These are phyloP conservation scores for Decorospora gaudefroyi DNA, from an alignment of 2,329 filamentous ascomycete genomes.

Conservation along the genomic window DNA sequence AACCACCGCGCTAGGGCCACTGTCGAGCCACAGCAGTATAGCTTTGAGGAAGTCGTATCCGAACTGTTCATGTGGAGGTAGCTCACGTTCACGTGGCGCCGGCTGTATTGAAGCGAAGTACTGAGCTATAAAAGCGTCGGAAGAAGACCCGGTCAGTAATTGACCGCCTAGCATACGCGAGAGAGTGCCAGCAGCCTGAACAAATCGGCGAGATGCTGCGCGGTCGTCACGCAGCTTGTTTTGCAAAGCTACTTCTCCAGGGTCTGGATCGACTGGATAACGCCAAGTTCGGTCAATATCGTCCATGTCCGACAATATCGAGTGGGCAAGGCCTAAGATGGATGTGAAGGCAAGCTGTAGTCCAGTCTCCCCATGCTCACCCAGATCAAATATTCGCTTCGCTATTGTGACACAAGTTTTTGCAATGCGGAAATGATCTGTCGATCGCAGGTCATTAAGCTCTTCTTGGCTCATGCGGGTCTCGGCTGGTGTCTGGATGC, in stretches of 20 bases:
- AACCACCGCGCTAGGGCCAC: constrained; percentile 59
- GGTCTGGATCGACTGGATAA: constrained; percentile 62
- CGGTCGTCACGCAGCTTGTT: constrained; percentile 61
- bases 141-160: constrained; percentile 51
- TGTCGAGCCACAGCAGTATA: constrained; percentile 65
- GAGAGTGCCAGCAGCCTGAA: constrained; percentile 65
- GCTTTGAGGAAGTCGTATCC: constrained; percentile 68
- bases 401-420: constrained; percentile 60
- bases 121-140: constrained; percentile 46
- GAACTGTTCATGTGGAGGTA: constrained; percentile 56
- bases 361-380: constrained; percentile 35
- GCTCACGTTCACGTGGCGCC: constrained; percentile 46
- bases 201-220: constrained; percentile 62
- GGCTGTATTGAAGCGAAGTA: constrained; percentile 57
- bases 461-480: constrained; percentile 46
- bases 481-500: constrained; percentile 48
- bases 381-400: constrained; percentile 60
- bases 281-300: constrained; percentile 60
- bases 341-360: constrained; percentile 52
- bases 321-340: constrained; percentile 47
- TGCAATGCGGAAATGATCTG: constrained; percentile 62
- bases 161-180: constrained; percentile 61
- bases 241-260: constrained; percentile 59
- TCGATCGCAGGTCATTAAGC: constrained; percentile 55
- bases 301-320: constrained; percentile 60